Conservation (phyloP, 176 grass and related monocot species). For the Triticum monococcum region DNA sequence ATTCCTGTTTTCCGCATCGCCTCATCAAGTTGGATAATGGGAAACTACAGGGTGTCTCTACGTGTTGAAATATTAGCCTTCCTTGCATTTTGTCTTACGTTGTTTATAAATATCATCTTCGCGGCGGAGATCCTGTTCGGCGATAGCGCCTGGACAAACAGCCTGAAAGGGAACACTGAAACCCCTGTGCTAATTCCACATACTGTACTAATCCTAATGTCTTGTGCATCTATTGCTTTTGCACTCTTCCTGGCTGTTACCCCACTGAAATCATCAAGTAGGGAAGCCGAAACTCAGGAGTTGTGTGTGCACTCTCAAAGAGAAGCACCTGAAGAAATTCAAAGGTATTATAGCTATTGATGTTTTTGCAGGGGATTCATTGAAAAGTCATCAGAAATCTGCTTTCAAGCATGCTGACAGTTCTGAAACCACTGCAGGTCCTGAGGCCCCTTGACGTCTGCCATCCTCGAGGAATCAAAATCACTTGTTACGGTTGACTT, state of each 20-base stretch:
- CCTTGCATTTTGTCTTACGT: constrained; percentile 57
- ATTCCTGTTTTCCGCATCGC: constrained; percentile 72
- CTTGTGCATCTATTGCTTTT: constrained; percentile 58
- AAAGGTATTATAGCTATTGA: constrained; percentile 1
- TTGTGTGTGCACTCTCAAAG: neutral
- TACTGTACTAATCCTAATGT: constrained; percentile 46
- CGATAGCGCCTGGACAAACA: constrained; percentile 72
- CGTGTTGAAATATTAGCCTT: constrained; percentile 52
- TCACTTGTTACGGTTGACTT: constrained; percentile 32
- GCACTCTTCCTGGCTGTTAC: constrained; percentile 63
- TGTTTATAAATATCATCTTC: constrained; percentile 83
- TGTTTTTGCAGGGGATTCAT: neutral
- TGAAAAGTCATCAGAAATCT: neutral
- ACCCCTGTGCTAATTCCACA: constrained; percentile 44
- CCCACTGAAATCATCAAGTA: constrained; percentile 69
- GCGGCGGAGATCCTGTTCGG: constrained; percentile 73
- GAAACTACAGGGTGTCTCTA: constrained; percentile 49
- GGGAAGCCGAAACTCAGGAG: constrained; percentile 35
- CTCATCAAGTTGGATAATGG: constrained; percentile 75
- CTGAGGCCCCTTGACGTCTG: neutral
- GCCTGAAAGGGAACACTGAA: constrained; percentile 55
- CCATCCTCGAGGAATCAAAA: constrained; percentile 27
- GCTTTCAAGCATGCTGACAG: neutral
- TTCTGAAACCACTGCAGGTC: constrained; percentile 38
- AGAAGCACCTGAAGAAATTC: constrained; percentile 37